Base-by-base conservation (phyloP, 495 filamentous ascomycete species). In the Penicillium lividum region DNA sequence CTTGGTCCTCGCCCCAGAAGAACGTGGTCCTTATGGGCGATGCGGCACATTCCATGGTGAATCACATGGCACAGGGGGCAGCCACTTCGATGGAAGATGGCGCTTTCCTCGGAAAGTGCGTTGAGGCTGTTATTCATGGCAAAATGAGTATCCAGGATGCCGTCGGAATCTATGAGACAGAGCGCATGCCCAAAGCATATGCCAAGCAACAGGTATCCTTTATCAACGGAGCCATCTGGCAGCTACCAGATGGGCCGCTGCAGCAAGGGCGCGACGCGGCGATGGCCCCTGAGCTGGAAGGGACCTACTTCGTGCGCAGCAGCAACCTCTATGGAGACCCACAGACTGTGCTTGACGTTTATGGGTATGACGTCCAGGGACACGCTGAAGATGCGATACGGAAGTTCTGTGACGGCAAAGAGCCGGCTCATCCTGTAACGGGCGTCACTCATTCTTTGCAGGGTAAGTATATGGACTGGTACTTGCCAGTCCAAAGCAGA, bases 1-100 rank as follows among this genome's bases (percentile, higher is more conserved):
- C 55, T 8, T 77, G 77, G 74, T 54, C 68, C 10, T 60, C 58
- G n/a, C 56, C 54, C 7, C 73, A 68, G 29, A 63, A 71, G 57
- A 68, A 67, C 42, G 46, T 75, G 6, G 46, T 78, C 0, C 65
- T 81, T 9, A 53, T 80, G 10, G 68, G 77, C 28, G 78, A 81
- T 60, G 77, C 76, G 4, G 77, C 77, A 9, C 78, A 80, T 62
- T 67, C 77, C 2, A 78, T 81, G 76, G 64, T 78, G n/a, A 73
- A 74, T 3, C 75, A 77, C 52, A 73, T 77, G 64, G 71, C 73
- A 4, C 73, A 76, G 60, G 73, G 69, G 18, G 75, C 73, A 18
- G 76, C 72, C 13, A 76, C 73, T 62, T 72, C 72, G 3, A 67
- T 80, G 34, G 74, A 73, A 54, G 71, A 70, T 33, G 69, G 68